phyloP scores from a whole-genome alignment of 208 protist genomes.

The Leishmania arabica region DNA sequence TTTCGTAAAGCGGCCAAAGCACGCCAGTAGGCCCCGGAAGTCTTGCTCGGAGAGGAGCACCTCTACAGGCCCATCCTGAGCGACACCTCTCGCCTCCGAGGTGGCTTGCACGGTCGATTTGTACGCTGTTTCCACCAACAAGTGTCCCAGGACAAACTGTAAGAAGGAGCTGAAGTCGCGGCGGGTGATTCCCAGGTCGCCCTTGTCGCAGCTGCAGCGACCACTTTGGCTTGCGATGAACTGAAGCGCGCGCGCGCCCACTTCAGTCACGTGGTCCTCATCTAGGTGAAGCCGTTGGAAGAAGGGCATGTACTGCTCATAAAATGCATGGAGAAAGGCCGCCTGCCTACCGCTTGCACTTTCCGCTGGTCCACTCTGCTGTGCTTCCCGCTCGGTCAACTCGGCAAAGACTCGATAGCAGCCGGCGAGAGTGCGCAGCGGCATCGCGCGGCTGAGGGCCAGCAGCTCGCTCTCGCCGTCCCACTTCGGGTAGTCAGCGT shows the following conservation, averaged over 20 bases:
- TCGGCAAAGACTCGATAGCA: constrained; percentile 31
- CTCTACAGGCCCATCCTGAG: neutral
- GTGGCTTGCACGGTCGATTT: constrained; percentile 3
- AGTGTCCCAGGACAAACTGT: constrained; percentile 34
- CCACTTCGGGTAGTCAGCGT: constrained; percentile 15
- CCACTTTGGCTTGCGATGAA: constrained; percentile 14
- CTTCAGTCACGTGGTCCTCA: constrained; percentile 15
- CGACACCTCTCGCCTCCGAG: neutral
- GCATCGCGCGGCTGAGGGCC: constrained; percentile 27
- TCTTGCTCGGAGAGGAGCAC: constrained; percentile 27
- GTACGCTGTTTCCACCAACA: constrained; percentile 34
- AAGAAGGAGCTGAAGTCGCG: constrained; percentile 38
- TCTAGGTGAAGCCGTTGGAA: constrained; percentile 19
- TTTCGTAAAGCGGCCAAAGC: constrained; percentile 24
- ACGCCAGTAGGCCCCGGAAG: constrained; percentile 18
- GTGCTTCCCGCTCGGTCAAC: constrained; percentile 8
- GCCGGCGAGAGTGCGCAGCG: constrained; percentile 17
- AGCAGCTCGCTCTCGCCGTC: constrained; percentile 13
- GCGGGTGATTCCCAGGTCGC: constrained; percentile 17
- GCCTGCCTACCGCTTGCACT: neutral
- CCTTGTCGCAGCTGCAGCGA: constrained; percentile 6
- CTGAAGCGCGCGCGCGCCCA: constrained; percentile 23
- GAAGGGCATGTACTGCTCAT: constrained; percentile 23
- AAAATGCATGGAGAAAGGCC: constrained; percentile 27
- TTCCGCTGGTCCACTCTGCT: neutral